Base-by-base conservation (phyloP, 2,329 filamentous ascomycete species). In the Blumeria hordei region DNA sequence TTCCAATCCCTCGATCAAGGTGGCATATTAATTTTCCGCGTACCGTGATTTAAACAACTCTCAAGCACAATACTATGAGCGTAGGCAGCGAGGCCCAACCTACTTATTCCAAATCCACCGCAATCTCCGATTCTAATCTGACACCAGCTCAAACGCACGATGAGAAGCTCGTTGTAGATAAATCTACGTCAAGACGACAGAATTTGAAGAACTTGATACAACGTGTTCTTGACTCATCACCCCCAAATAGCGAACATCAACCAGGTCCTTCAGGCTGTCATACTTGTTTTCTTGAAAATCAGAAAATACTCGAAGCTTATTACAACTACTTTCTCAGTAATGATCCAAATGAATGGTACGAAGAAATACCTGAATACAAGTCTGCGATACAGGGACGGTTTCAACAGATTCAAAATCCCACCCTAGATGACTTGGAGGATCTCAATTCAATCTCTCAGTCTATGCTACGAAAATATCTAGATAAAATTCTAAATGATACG, bases 291-390 rank as follows among this genome's bases (percentile, higher is more conserved):
- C 53, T 55, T 10, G 60, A 60, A 35, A 62, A 62, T 37, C 43
- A 56, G n/a, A 56, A 60, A 34, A 59, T 62, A 8, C 54, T 49
- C 11, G 52, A 62, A 56, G 62, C 62, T n/a, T 64, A 60, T 54
- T 55, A 59, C 43, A 57, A 60, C 28, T 64, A 60, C 58, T 66
- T 64, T 55, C 56, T 63, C 1, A 58, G 59, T 1, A 33, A 59
- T 12, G 58, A 61, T 7, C 58, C 60, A 10, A 56, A 58, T 35
- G 53, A 58, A 12, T 65, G 62, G 62, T 58, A 60, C 18, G 54
- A 54, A 2, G 55, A 58, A 8, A 21, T 59, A 11, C 50, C 47
- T 12, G 41, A 58, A 11, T 63, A 63, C 33, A 57, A 54, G 34
- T 55, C 55, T 1, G 58, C 61, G 16, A 53, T 65, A 2, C 45